Conservation (phyloP, 2,329 filamentous ascomycete genomes). For the Sclerotinia subarctica region DNA sequence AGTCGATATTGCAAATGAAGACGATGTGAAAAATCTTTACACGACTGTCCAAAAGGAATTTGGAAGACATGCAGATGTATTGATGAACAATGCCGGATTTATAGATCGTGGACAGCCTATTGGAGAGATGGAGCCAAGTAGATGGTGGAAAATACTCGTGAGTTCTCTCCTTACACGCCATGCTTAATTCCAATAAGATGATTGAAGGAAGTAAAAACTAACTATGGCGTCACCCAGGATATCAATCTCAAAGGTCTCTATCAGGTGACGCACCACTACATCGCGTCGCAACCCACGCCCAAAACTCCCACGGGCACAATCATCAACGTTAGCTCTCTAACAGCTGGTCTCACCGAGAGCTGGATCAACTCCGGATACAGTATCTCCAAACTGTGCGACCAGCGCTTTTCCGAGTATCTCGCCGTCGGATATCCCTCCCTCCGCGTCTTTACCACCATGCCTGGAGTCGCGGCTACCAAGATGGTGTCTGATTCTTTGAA, state of each 20-base stretch:
- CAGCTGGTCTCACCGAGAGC: neutral
- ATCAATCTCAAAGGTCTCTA: conserved; percentile 16
- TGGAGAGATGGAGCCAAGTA: neutral
- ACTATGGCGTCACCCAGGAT: neutral
- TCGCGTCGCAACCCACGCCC: neutral
- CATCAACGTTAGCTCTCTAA: neutral
- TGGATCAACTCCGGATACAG: conserved; percentile 10
- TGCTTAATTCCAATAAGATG: fast-evolving
- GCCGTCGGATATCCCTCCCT: conserved; percentile 44
- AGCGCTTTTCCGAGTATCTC: neutral
- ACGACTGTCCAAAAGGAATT: conserved; percentile 25
- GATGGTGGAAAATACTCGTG: conserved; percentile 3
- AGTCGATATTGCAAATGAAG: conserved; percentile 26
- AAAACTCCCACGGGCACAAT: neutral
- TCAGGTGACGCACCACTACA: conserved; percentile 14
- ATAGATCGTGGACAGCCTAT: conserved; percentile 36
- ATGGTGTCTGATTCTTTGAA: conserved; percentile 37
- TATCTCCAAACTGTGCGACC: conserved; percentile 8
- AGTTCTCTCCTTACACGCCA: neutral
- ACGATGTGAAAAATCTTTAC: conserved; percentile 27
- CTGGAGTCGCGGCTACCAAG: conserved; percentile 47
- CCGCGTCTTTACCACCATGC: conserved; percentile 47
- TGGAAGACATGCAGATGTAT: conserved; percentile 38
- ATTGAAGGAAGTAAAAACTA: neutral
- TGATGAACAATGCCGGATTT: conserved; percentile 45